A percentile compares a stretch with the other conserved stretches of the same genome.
Conservation (phyloP, 2,329 filamentous ascomycete genomes). For the Knufia fluminis region DNA sequence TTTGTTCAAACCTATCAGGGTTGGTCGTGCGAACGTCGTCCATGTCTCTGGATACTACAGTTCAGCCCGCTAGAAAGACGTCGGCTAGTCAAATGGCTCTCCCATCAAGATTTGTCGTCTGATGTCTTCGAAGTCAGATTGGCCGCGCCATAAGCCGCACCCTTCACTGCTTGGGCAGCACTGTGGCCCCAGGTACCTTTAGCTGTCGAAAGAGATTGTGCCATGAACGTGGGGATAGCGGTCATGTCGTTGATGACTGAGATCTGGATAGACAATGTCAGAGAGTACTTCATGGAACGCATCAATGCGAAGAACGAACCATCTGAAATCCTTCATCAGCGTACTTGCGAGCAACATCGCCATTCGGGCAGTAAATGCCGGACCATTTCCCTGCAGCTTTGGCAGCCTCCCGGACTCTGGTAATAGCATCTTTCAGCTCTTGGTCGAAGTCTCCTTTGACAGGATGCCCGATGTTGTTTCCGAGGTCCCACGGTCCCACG, state of each 20-base stretch:
- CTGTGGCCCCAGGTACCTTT: conserved; percentile 25
- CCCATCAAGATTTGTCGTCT: conserved; percentile 15
- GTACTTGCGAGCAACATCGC: conserved; percentile 43
- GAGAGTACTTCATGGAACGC: not conserved
- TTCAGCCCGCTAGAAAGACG: too few relatives aligned
- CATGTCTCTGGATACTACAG: too few relatives aligned
- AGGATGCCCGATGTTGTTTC: conserved; percentile 49
- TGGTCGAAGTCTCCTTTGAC: conserved; percentile 40
- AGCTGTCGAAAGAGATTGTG: conserved; percentile 28
- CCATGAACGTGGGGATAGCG: conserved; percentile 35
- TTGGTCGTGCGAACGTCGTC: too few relatives aligned
- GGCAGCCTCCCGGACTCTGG: conserved; percentile 43
- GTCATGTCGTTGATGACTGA: conserved; percentile 38
- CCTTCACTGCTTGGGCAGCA: conserved; percentile 20
- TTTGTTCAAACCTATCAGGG: too few relatives aligned
- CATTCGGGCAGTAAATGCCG: conserved; percentile 47
- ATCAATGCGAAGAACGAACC: conserved; percentile 28
- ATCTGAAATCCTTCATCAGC: conserved; percentile 48
- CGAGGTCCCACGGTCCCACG: conserved; percentile 48
- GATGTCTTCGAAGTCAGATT: conserved; percentile 13
- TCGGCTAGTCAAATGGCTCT: not conserved
- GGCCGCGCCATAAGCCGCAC: conserved; percentile 20
- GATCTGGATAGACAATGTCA: conserved; percentile 25
- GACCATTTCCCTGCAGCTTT: conserved; percentile 44
- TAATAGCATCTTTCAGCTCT: conserved; percentile 44